Conservation (phyloP, 169 alveolate species). For the Toxoplasma gondii region DNA sequence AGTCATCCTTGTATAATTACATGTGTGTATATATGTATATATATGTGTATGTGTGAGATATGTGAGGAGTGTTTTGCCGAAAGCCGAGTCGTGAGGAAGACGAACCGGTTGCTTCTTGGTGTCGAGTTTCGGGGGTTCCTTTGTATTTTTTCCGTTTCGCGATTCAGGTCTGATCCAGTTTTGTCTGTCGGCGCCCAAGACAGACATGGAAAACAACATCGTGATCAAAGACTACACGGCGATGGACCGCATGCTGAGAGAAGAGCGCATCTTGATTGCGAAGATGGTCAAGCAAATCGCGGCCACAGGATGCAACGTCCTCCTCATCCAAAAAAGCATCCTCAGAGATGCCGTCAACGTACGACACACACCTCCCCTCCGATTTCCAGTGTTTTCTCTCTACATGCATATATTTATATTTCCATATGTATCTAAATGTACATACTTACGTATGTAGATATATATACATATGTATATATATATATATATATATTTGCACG, state of each 20-base stretch:
- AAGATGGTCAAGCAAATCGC: slow-evolving; percentile 97
- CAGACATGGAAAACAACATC: slow-evolving; percentile 98
- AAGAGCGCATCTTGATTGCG: slow-evolving; percentile 96
- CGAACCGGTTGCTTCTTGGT: not conserved
- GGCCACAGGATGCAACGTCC: slow-evolving; percentile 98
- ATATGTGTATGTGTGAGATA: too few species aligned
- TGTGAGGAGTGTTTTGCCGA: not conserved
- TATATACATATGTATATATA: not conserved
- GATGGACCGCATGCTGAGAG: slow-evolving; percentile 97
- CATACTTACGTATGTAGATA: not conserved
- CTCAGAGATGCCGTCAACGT: slow-evolving; percentile 97
- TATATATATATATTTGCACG: not conserved
- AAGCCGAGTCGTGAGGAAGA: not conserved
- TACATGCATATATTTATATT: not conserved
- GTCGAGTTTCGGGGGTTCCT: not conserved
- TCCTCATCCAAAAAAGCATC: slow-evolving; percentile 97
- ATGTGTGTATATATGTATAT: too few species aligned
- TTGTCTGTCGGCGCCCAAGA: slow-evolving; percentile 99
- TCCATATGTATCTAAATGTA: not conserved
- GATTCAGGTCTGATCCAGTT: slow-evolving; percentile 92
- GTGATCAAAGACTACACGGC: slow-evolving; percentile 74
- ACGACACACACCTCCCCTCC: slow-evolving; percentile 1
- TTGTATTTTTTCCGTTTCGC: not conserved
- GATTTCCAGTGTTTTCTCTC: not conserved
- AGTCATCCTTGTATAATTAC: too few species aligned